Conservation (phyloP, 179 eudicot species). For the Beta corolliflora region DNA sequence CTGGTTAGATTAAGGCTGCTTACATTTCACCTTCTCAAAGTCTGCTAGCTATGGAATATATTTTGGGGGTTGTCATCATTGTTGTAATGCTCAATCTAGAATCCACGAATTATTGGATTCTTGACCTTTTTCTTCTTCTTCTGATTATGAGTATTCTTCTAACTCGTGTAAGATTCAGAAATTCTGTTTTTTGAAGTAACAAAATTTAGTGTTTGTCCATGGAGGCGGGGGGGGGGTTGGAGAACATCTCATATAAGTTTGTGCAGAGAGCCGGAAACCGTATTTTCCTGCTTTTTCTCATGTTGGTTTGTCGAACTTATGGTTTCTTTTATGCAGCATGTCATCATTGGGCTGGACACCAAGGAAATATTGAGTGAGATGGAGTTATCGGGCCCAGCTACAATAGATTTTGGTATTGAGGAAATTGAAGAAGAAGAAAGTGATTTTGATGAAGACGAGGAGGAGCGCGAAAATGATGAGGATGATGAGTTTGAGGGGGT, state of each 20-base stretch:
- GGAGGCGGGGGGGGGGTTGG: no score
- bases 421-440: constrained; percentile 66
- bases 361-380: constrained; percentile 71
- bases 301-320: constrained; percentile 24
- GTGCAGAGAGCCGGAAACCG: background rate
- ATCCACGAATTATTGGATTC: no score
- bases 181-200: no score
- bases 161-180: no score
- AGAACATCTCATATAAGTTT: background rate
- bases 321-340: constrained; percentile 73
- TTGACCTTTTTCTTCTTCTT: no score
- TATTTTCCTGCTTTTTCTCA: background rate
- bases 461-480: constrained; percentile 44
- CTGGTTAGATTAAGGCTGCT: no score
- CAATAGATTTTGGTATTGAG: constrained; percentile 62
- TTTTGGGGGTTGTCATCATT: no score
- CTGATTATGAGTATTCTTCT: no score
- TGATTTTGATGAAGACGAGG: constrained; percentile 63
- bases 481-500: constrained; percentile 54
- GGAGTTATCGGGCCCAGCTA: constrained; percentile 64
- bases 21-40: no score
- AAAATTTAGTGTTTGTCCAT: background rate
- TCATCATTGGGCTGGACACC: constrained; percentile 88
- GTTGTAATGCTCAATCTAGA: no score
- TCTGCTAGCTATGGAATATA: no score